Conservation (phyloP, 1,139 yeast species). For the Yamadazyma mexicana region DNA sequence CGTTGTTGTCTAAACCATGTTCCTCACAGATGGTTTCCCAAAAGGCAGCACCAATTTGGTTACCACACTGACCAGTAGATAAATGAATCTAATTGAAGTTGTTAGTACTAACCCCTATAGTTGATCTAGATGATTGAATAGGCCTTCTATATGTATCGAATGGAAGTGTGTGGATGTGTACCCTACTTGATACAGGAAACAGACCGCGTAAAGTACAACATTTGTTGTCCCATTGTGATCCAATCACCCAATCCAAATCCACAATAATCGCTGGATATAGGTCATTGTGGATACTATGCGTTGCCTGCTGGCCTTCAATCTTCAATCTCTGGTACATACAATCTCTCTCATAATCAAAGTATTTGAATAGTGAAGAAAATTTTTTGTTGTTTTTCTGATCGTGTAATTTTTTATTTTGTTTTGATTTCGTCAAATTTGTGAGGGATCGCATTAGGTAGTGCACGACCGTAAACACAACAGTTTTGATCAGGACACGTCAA, state of each 20-base stretch:
- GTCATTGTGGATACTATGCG: not conserved
- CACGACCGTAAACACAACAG: not conserved
- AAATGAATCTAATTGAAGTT: constrained; percentile 68
- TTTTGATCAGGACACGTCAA: not conserved
- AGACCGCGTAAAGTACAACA: constrained; percentile 1
- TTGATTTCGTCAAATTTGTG: constrained; percentile 16
- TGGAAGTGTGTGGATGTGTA: not conserved
- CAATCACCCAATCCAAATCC: not conserved
- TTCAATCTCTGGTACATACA: constrained; percentile 33
- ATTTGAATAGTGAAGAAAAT: constrained; percentile 2
- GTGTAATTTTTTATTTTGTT: constrained; percentile 17
- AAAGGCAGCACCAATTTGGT: constrained; percentile 97
- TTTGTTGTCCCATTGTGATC: not conserved
- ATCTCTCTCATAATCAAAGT: constrained; percentile 55
- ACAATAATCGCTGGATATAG: too few relatives aligned
- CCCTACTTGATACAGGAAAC: not conserved
- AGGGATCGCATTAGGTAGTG: not conserved
- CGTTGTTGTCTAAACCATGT: constrained; percentile 88
- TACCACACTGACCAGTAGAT: constrained; percentile 99
- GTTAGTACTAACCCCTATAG: constrained; percentile 20
- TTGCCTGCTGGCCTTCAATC: not conserved
- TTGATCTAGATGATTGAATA: too few relatives aligned
- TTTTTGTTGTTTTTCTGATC: constrained; percentile 12
- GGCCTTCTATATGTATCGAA: not conserved
- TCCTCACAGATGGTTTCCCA: constrained; percentile 98